A percentile compares a stretch with the other conserved stretches of the same genome.
These are phyloP conservation scores for Fusarium sp. DNA, from an alignment of 2,329 filamentous ascomycete genomes.

Conservation along the genomic window DNA sequence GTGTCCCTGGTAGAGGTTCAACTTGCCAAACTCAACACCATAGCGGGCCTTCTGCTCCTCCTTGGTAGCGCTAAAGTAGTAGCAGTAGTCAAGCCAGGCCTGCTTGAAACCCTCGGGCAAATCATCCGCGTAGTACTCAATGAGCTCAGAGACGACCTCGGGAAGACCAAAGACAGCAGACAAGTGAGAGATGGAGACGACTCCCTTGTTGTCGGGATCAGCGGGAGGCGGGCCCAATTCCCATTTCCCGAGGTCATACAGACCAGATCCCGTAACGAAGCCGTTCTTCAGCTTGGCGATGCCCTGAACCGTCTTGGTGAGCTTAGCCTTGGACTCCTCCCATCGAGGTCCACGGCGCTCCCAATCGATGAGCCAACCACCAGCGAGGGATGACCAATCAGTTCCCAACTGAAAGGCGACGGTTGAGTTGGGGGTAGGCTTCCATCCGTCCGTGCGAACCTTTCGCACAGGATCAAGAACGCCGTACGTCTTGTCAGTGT, in stretches of 20 bases:
- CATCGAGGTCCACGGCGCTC: conserved; percentile 66
- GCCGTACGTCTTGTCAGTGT: conserved; percentile 64
- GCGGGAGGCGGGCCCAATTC: conserved; percentile 63
- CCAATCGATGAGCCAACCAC: conserved; percentile 70
- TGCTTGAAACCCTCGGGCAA: conserved; percentile 61
- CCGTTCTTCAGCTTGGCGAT: conserved; percentile 68
- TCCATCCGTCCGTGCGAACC: conserved; percentile 64
- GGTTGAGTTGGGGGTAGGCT: conserved; percentile 54
- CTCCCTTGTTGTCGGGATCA: conserved; percentile 63
- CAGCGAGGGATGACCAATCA: conserved; percentile 69
- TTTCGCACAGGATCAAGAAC: conserved; percentile 69
- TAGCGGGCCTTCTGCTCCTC: conserved; percentile 66
- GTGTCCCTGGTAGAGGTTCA: conserved; percentile 66
- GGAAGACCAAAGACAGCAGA: conserved; percentile 69
- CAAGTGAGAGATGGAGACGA: conserved; percentile 65
- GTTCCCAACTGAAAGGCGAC: conserved; percentile 67
- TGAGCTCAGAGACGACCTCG: conserved; percentile 67
- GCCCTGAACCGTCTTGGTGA: conserved; percentile 60
- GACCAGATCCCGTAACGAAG: conserved; percentile 66
- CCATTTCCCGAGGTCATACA: conserved; percentile 63
- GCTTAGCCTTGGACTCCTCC: conserved; percentile 63
- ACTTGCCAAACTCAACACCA: conserved; percentile 59
- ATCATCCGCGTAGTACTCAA: conserved; percentile 60
- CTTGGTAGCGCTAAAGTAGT: conserved; percentile 63
- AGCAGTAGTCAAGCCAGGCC: conserved; percentile 70